phyloP scores from a whole-genome alignment of 306 rosid genomes.

The Leucaena leucocephala region DNA sequence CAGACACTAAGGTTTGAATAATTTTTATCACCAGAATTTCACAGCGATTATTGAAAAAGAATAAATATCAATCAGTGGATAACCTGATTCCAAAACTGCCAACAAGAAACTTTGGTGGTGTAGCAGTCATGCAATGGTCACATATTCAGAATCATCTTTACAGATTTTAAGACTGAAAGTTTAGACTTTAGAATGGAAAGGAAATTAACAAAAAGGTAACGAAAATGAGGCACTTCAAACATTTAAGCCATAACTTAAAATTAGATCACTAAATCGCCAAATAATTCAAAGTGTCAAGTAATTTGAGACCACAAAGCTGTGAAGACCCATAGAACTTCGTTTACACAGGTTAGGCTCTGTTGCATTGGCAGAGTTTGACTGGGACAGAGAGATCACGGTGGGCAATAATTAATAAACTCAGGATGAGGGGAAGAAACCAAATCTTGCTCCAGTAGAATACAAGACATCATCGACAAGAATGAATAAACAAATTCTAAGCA shows the following conservation, averaged over 20 bases:
- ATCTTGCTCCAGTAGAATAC: neutral
- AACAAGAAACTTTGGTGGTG: neutral
- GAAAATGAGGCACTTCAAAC: neutral
- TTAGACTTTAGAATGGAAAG: neutral
- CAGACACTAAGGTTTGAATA: neutral
- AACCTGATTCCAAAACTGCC: neutral
- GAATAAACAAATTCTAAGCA: neutral
- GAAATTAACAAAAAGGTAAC: neutral
- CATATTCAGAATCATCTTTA: constrained; percentile 1
- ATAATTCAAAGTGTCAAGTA: neutral
- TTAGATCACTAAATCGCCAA: neutral
- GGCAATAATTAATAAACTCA: neutral
- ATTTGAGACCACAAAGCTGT: neutral
- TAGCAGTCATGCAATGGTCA: neutral
- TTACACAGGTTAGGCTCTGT: neutral
- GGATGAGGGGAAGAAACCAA: neutral
- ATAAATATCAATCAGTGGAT: neutral
- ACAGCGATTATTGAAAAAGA: constrained; percentile 7
- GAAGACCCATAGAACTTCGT: neutral
- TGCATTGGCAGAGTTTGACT: neutral
- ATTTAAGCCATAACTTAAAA: neutral
- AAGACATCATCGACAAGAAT: neutral
- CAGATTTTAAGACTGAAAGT: neutral
- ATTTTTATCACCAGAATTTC: neutral
- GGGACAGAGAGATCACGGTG: neutral